Evolutionary conservation across 2,329 filamentous ascomycete genomes (phyloP).

Genomic region (Zymoseptoria passerinii): DNA sequence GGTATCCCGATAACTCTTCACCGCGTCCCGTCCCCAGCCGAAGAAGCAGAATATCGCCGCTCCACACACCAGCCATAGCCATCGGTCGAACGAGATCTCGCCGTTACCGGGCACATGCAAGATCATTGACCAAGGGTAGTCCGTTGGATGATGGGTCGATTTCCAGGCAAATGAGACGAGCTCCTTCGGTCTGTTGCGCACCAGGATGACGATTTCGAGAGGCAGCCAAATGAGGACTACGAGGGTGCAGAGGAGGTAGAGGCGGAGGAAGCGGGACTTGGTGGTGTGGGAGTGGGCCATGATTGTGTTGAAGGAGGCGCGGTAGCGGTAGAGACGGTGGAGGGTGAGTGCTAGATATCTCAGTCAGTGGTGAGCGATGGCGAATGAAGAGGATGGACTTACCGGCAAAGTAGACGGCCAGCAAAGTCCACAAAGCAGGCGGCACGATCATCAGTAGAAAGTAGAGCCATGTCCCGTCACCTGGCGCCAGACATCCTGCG

Average conservation of each 20-base stretch:
- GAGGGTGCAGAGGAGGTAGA: constrained; percentile 49
- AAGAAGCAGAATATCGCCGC: constrained; percentile 55
- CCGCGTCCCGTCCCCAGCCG: constrained; percentile 55
- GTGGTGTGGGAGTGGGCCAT: constrained; percentile 47
- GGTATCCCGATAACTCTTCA: constrained; percentile 44
- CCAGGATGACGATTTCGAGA: constrained; percentile 44
- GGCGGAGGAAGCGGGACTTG: constrained; percentile 53
- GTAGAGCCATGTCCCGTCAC: constrained; percentile 50
- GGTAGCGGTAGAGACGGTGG: constrained; percentile 53
- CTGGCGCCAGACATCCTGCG: constrained; percentile 49
- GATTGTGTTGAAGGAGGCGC: constrained; percentile 49
- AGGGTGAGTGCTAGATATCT: constrained; percentile 46
- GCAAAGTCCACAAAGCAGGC: constrained; percentile 46
- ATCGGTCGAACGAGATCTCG: constrained; percentile 46
- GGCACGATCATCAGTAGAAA: constrained; percentile 49
- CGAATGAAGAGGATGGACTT: constrained; percentile 22
- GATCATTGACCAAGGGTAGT: constrained; percentile 40
- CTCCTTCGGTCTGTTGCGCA: constrained; percentile 30
- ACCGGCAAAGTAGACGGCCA: constrained; percentile 52
- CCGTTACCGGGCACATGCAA: constrained; percentile 40
- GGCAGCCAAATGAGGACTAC: constrained; percentile 47
- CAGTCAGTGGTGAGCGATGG: background rate
- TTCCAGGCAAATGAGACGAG: constrained; percentile 41
- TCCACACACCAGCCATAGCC: constrained; percentile 47
- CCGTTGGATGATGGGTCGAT: constrained; percentile 40